Evolutionary conservation across 208 protist genomes (phyloP), one percentile per base, ranked within the genome.

Genomic region (Acanthamoeba lenticulata): DNA sequence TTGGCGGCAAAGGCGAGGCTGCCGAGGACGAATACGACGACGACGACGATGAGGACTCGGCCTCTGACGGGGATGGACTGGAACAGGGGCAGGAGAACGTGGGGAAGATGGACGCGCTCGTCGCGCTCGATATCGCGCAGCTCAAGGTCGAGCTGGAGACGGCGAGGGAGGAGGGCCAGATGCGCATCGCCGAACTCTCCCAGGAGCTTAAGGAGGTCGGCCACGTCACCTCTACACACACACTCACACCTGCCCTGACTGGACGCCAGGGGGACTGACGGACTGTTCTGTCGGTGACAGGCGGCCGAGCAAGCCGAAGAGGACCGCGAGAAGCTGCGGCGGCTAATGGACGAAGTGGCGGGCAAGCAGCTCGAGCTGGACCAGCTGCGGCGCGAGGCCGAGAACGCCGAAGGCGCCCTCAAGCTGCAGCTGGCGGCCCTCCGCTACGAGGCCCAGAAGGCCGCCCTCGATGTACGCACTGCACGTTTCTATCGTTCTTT

Each of bases 141-240:
- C 72, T 83, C 72, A 83, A 83, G 72, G 72, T 83, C 34, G 72
- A 83, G 72, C 72, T 83, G 9, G 72, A 83, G 40, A 83, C 72
- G 19, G 72, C 40, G 11, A 32, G 72, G 38, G 72, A 83, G 40
- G 72, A 83, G 24, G 72, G 27, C 21, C 72, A 83, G 24, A 83
- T 83, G 40, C 72, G 72, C 15, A 83, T 83, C 15, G 72, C 44
- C 24, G 72, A 83, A 83, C 72, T 83, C 40, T 49, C 72, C 6
- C 72, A n/a, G 3, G 72, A 83, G 24, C 72, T 83, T 21, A 44
- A 49, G 21, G 72, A 83, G 72, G 72, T 83, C 38, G 21, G 7
- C 40, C 9, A 34, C n/a, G 9, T 79, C 38, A 44, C 32, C 21
- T 44, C 19, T 15, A 15, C 65, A 40, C 65, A 42, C 29, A 36